These are phyloP conservation scores for Aspergillus terreus DNA, from an alignment of 2,329 filamentous ascomycete species.

Conservation along the genomic window DNA sequence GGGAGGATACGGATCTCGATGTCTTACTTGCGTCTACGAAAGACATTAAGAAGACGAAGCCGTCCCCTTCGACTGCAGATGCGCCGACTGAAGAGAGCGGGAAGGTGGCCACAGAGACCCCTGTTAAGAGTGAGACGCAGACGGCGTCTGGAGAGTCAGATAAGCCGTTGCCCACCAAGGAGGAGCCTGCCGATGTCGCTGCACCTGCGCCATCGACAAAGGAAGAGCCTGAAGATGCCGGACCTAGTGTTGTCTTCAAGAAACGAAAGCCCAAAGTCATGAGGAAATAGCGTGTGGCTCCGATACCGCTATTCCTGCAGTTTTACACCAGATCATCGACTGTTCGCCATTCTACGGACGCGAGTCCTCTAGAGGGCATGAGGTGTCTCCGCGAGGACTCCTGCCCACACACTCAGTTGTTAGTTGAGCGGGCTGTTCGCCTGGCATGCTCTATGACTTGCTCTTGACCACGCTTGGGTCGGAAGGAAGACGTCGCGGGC, in stretches of 20 bases:
- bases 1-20: slow-evolving; percentile 40
- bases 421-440: too few species aligned
- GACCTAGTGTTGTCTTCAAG: slow-evolving; percentile 43
- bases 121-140: slow-evolving; percentile 17
- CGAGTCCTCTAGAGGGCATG: too few species aligned
- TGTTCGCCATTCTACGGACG: too few species aligned
- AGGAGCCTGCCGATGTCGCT: slow-evolving; percentile 1
- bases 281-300: slow-evolving; percentile 28
- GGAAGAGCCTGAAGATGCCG: slow-evolving; percentile 19
- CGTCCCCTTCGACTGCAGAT: slow-evolving; percentile 6
- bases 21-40: slow-evolving; percentile 41
- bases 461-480: too few species aligned
- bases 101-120: not conserved
- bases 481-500: too few species aligned
- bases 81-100: slow-evolving; percentile 11
- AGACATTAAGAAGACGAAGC: slow-evolving; percentile 34
- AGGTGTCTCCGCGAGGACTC: too few species aligned
- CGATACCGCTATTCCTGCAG: not conserved
- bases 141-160: slow-evolving; percentile 4
- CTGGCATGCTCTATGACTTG: too few species aligned
- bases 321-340: too few species aligned
- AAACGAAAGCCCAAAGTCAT: slow-evolving; percentile 46
- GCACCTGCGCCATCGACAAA: slow-evolving; percentile 3
- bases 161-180: slow-evolving; percentile 1
- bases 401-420: too few species aligned